Evolutionary conservation across 768 basidiomycete genomes (phyloP).

Genomic region (Suillus spraguei): DNA sequence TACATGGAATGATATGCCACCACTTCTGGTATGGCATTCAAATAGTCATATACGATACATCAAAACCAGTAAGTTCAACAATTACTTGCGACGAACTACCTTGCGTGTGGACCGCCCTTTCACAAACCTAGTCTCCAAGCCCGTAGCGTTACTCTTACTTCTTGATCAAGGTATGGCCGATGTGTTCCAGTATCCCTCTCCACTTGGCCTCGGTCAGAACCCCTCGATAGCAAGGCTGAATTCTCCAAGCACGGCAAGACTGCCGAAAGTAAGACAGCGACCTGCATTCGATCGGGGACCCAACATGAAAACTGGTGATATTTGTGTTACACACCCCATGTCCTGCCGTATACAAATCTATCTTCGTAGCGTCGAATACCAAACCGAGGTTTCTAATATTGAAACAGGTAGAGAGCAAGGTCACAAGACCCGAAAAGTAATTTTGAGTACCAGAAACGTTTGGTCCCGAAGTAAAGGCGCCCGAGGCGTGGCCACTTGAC

Average conservation of each 20-base stretch:
- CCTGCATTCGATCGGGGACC: background rate
- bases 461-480: background rate
- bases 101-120: background rate
- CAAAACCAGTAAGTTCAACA: background rate
- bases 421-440: background rate
- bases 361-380: conserved; percentile 2
- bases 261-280: background rate
- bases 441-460: background rate
- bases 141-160: background rate
- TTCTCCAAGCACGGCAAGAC: background rate
- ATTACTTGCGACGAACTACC: background rate
- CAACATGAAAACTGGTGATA: background rate
- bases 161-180: background rate
- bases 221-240: background rate
- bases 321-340: background rate
- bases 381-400: conserved; percentile 2
- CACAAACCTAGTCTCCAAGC: background rate
- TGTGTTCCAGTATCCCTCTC: background rate
- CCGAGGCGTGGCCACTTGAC: conserved; percentile 1
- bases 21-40: background rate
- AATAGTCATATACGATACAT: background rate
- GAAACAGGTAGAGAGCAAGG: background rate
- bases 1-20: background rate
- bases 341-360: background rate
- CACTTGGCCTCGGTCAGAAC: background rate